Base-by-base conservation (phyloP, 139 green algal genomes). In the Tetratostichococcus sp. region DNA sequence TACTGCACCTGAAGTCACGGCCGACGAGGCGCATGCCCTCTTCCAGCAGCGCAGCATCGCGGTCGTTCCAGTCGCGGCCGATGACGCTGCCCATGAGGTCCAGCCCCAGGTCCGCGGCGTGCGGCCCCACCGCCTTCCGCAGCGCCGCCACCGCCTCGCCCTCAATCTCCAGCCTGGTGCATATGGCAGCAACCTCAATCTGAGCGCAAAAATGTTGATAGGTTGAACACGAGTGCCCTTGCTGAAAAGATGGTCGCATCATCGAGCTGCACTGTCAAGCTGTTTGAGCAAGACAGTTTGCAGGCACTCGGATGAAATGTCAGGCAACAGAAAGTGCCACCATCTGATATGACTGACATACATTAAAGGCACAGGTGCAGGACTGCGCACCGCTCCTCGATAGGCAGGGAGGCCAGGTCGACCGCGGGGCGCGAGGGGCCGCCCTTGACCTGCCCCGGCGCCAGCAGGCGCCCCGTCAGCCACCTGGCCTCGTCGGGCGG, bases 1-100 rank as follows among this genome's bases (percentile, higher is more conserved):
- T n/a, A n/a, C n/a, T n/a, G n/a, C n/a, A 59, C 50, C 50, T 59
- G 66, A 75, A 75, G 43, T 75, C 71, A 30, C 71, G 43, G 31
- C 71, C 71, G 30, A 69, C 26, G 30, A 68, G 30, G 30, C 65
- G 71, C 71, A 75, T 75, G 39, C 71, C 71, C 71, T 75, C 71
- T 43, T 75, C 71, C 39, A 75, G 66, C 6, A 69, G 71, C 71
- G 65, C 33, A 0, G 43, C 71, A 28, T 75, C 71, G 4, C 22
- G 31, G 42, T 75, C 43, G 21, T 14, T 69, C 71, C 71, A 75
- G 71, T n/a, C 43, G 17, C 66, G 43, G 39, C 43, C 71, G 5
- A 69, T 28, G 30, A 35, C 71, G 5, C 28, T 43, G 28, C 71
- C 71, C 39, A 75, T 75, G 14, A 68, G 43, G 30, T 42, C 50